Conservation (phyloP, 768 basidiomycete genomes). For the Leccinum boreale region DNA sequence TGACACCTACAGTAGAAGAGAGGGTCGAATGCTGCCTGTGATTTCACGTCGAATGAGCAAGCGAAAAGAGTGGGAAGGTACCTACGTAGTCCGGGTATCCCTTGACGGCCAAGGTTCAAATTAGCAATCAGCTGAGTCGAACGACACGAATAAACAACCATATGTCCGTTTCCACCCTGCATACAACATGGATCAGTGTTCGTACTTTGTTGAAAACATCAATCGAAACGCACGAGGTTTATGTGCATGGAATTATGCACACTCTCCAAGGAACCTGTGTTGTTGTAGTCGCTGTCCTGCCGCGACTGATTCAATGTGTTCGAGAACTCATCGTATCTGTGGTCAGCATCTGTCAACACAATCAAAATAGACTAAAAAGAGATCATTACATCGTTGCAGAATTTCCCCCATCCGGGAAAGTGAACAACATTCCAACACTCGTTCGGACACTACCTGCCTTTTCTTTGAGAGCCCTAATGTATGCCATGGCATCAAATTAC, state of each 20-base stretch:
- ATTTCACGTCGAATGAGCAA: not conserved
- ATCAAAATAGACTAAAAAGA: not conserved
- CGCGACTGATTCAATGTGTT: slow-evolving; percentile 22
- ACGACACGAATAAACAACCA: slow-evolving; percentile 16
- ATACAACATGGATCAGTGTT: not conserved
- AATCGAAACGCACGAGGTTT: slow-evolving; percentile 12
- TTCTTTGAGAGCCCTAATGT: slow-evolving; percentile 15
- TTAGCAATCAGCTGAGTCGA: not conserved
- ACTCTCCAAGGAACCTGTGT: slow-evolving; percentile 19
- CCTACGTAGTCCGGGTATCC: slow-evolving; percentile 23
- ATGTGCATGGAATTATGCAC: slow-evolving; percentile 20
- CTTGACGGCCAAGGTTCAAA: slow-evolving; percentile 5
- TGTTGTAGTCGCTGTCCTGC: slow-evolving; percentile 6
- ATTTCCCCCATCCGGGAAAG: slow-evolving; percentile 14
- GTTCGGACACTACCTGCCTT: slow-evolving; percentile 11
- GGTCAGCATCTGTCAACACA: not conserved
- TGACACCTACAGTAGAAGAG: slow-evolving; percentile 23
- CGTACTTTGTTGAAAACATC: not conserved
- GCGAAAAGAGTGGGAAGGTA: not conserved
- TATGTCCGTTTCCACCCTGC: slow-evolving; percentile 27
- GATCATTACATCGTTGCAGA: slow-evolving; percentile 10
- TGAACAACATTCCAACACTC: slow-evolving; percentile 19
- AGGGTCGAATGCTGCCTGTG: slow-evolving; percentile 24
- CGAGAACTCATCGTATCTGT: slow-evolving; percentile 30
- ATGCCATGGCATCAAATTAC: not conserved